phyloP scores from a whole-genome alignment of 1,284 basidiomycete genomes.

The Apiotrichum porosum region DNA sequence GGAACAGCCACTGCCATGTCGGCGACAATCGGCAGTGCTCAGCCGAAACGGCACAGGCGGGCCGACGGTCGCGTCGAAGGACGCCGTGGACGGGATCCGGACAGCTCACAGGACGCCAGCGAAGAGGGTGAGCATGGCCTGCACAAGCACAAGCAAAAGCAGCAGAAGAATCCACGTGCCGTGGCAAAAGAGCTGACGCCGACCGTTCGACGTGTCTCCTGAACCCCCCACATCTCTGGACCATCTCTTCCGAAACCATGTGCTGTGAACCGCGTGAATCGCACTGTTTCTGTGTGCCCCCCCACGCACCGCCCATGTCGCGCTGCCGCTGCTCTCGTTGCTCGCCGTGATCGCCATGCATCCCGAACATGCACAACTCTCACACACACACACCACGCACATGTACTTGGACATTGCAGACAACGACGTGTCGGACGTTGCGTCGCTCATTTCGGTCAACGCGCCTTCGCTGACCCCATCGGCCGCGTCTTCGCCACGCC shows the following conservation, averaged over 20 bases:
- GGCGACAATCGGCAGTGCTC: conserved; percentile 4
- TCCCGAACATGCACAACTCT: no score
- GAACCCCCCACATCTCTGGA: no score
- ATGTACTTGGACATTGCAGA: conserved; percentile 19
- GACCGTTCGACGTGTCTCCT: no score
- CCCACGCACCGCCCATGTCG: neutral
- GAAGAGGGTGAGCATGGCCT: conserved; percentile 42
- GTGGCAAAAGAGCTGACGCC: no score
- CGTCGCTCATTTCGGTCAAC: conserved; percentile 37
- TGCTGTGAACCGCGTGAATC: neutral
- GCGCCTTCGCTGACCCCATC: conserved; percentile 20
- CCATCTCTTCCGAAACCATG: no score
- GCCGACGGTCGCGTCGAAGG: conserved; percentile 11
- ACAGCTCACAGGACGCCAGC: conserved; percentile 44
- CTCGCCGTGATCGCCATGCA: neutral
- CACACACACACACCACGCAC: neutral
- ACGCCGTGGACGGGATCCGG: conserved; percentile 11
- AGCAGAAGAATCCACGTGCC: neutral
- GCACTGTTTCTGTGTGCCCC: neutral
- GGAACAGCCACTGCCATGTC: neutral
- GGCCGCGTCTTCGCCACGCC: conserved; percentile 14
- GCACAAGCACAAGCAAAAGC: neutral
- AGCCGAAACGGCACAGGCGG: conserved; percentile 12
- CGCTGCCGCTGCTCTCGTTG: neutral
- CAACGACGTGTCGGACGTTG: conserved; percentile 45